Percentiles rank a stretch among this genome's conserved stretches.
Conservation (phyloP, 2,329 filamentous ascomycete species). For the Raffaelea arxii region DNA sequence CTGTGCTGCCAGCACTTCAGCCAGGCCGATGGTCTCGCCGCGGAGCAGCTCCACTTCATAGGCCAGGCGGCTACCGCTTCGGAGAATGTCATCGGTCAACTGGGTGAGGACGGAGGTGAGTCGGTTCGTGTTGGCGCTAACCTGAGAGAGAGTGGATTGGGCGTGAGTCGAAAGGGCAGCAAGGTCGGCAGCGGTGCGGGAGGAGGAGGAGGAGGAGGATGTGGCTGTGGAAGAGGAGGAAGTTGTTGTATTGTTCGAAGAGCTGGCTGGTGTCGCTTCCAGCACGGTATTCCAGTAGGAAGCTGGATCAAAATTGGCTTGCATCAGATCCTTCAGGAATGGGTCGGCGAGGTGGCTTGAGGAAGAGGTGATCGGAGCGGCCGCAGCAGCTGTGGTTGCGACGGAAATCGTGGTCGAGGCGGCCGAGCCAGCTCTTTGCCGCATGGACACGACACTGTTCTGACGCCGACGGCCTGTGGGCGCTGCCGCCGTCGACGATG, state of each 20-base stretch:
- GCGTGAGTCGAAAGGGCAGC: conserved; percentile 72
- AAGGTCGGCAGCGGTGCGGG: conserved; percentile 30
- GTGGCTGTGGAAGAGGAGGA: conserved; percentile 13
- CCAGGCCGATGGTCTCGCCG: conserved; percentile 76
- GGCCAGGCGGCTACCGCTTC: conserved; percentile 76
- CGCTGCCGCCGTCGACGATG: conserved; percentile 11
- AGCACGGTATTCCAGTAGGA: conserved; percentile 76
- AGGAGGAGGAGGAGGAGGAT: conserved; percentile 9
- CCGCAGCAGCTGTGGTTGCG: conserved; percentile 23
- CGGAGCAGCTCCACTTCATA: conserved; percentile 91
- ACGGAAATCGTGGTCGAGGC: too few species aligned
- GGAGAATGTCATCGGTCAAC: conserved; percentile 87
- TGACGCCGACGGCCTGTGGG: conserved; percentile 29
- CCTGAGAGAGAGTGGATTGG: conserved; percentile 74
- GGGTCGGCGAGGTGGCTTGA: conserved; percentile 58
- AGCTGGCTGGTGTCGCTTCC: conserved; percentile 27
- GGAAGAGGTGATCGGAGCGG: conserved; percentile 19
- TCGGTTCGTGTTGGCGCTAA: conserved; percentile 80
- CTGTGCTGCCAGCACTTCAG: conserved; percentile 66
- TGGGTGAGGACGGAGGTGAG: conserved; percentile 75
- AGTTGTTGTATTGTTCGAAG: neutral
- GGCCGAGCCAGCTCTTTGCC: too few species aligned
- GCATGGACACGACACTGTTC: too few species aligned
- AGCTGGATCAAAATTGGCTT: conserved; percentile 73
- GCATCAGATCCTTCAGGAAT: conserved; percentile 64